phyloP scores from a whole-genome alignment of 371 early-diverging fungal genomes.

The Gilbertella persicaria region DNA sequence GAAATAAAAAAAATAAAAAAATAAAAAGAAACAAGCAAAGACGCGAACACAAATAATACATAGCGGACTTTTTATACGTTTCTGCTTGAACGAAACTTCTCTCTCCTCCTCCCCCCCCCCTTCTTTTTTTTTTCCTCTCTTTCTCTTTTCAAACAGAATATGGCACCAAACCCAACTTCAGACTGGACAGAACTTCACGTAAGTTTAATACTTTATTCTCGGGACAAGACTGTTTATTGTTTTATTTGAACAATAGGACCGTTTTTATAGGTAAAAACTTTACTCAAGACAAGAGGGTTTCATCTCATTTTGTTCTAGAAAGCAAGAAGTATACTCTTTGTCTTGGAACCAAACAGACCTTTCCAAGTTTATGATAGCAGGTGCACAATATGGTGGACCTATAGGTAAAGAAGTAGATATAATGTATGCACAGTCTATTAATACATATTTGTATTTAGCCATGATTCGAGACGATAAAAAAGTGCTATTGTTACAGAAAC shows the following conservation, averaged over 20 bases:
- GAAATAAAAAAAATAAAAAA: no score
- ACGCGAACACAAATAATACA: no score
- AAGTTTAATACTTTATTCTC: no score
- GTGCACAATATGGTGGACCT: constrained; percentile 90
- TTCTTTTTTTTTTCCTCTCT: no score
- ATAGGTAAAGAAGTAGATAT: constrained; percentile 63
- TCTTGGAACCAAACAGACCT: constrained; percentile 87
- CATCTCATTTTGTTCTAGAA: constrained; percentile 34
- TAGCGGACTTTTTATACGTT: no score
- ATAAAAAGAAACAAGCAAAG: no score
- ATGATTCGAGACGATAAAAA: constrained; percentile 87
- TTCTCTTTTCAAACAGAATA: no score
- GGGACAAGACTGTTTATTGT: background rate
- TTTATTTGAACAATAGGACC: constrained; percentile 32
- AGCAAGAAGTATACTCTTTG: constrained; percentile 83
- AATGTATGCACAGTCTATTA: background rate
- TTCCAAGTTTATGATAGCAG: constrained; percentile 78
- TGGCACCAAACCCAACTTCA: constrained; percentile 57
- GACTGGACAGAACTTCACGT: constrained; percentile 58
- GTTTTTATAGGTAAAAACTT: constrained; percentile 45
- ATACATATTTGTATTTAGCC: constrained; percentile 46
- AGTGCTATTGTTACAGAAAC: constrained; percentile 71
- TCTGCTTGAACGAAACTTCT: no score
- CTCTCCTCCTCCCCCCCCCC: no score
- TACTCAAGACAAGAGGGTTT: background rate